Base-by-base conservation (phyloP, 768 basidiomycete genomes). In the Phanerodontia chrysosporium region DNA sequence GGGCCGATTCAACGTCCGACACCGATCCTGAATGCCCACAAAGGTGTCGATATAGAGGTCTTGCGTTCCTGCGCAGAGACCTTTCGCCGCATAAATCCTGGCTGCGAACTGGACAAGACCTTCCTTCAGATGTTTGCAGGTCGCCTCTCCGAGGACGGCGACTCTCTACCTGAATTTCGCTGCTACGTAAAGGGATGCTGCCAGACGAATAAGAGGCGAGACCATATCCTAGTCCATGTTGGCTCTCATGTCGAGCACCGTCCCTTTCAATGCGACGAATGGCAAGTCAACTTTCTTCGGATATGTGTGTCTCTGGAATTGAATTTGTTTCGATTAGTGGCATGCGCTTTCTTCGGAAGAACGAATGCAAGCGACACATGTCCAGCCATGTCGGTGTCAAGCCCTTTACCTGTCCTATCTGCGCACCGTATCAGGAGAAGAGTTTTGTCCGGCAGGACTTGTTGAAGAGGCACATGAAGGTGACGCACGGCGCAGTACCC, bases 331-430 rank as follows among this genome's bases (percentile, higher is more conserved):
- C 28, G 49, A 22, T n/a, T 28, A 89, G 88, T 67, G 70, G 80
- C 2, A 76, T 84, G 58, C 76, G 83, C 13, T 90, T 89, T 73
- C 67, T 87, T 59, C 83, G 88, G 59, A 89, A 85, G 69, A 89
- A 90, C 65, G 87, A 90, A 67, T 87, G 85, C 74, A 89, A 87
- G 67, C 82, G 88, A 27, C 88, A 90, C 60, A 86, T 87, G 69
- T 76, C 82, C 14, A 83, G 81, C 59, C 87, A 90, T 65, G 80
- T 75, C 12, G 83, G 83, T 14, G 66, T 63, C 42, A 80, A 84
- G 59, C 87, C 87, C 7, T 87, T 80, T 62, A 72, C 74, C 22
- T 90, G 88, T 59, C 65, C 76, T 51, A 71, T 83, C 39, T 89
- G 87, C 56, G 73, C 77, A 51, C 61, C 67, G 7, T 64, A 63